phyloP scores from a whole-genome alignment of 2,329 filamentous ascomycete species.

The Venturia effusa region DNA sequence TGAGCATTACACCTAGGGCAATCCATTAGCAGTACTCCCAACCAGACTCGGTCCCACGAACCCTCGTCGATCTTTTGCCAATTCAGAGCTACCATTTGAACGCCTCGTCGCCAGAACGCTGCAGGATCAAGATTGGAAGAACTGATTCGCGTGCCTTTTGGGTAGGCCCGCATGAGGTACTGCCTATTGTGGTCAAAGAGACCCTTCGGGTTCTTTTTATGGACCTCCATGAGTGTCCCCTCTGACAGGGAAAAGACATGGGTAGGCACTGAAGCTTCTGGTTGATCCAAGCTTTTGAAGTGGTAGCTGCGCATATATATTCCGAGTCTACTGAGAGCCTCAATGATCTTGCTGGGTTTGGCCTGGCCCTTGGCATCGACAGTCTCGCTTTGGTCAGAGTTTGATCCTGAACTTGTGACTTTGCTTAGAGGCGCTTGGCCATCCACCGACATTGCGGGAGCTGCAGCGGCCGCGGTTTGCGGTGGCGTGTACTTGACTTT shows the following conservation, averaged over 20 bases:
- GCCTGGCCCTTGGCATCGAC: conserved; percentile 21
- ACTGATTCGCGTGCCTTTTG: conserved; percentile 66
- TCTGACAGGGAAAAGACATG: conserved; percentile 57
- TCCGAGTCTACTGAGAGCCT: conserved; percentile 61
- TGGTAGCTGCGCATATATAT: conserved; percentile 81
- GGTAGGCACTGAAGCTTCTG: conserved; percentile 44
- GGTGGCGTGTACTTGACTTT: conserved; percentile 38
- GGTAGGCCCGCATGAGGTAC: conserved; percentile 81
- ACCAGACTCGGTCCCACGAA: not conserved
- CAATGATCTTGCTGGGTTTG: conserved; percentile 51
- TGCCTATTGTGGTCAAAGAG: conserved; percentile 74
- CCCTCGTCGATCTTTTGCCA: conserved; percentile 78
- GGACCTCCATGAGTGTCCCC: conserved; percentile 54
- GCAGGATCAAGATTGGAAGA: conserved; percentile 82
- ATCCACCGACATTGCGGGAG: not conserved
- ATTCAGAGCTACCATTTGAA: conserved; percentile 86
- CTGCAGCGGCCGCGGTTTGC: not conserved
- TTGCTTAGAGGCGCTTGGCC: conserved; percentile 13
- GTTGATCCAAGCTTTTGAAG: conserved; percentile 61
- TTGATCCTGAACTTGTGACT: conserved; percentile 20
- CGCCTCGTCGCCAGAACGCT: conserved; percentile 76
- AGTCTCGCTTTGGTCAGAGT: conserved; percentile 27
- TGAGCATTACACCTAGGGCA: conserved; percentile 76
- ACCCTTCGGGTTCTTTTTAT: conserved; percentile 40
- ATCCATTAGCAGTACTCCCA: not conserved